These are phyloP conservation scores for Exutisphaerella laricina DNA, from an alignment of 2,329 filamentous ascomycete genomes.

Conservation along the genomic window DNA sequence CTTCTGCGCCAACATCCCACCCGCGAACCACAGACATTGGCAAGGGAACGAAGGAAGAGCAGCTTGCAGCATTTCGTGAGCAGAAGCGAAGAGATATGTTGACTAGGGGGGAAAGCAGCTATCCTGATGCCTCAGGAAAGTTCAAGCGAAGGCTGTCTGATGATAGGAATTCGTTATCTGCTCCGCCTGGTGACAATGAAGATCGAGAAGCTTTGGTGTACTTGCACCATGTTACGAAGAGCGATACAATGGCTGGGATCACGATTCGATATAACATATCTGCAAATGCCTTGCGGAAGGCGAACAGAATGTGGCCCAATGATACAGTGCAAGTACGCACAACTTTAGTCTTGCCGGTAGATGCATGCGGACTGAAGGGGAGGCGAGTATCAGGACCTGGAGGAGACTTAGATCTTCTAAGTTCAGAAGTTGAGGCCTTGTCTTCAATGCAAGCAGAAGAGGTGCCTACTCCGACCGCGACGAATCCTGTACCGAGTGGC, in stretches of 20 bases:
- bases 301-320: constrained; percentile 91
- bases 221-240: constrained; percentile 74
- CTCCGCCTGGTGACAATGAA: constrained; percentile 52
- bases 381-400: constrained; percentile 44
- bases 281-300: constrained; percentile 73
- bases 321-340: constrained; percentile 83
- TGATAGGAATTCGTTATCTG: constrained; percentile 47
- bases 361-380: constrained; percentile 80
- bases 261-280: constrained; percentile 86
- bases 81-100: constrained; percentile 48
- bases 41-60: constrained; percentile 42
- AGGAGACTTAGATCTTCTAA: constrained; percentile 30
- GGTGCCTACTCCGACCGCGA: constrained; percentile 32
- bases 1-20: constrained; percentile 32
- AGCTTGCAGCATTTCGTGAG: constrained; percentile 43
- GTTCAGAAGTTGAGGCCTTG: constrained; percentile 29
- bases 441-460: constrained; percentile 33
- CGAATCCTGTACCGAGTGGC: constrained; percentile 23
- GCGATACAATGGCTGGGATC: constrained; percentile 85
- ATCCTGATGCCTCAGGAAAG: constrained; percentile 42
- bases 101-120: constrained; percentile 33
- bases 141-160: constrained; percentile 65
- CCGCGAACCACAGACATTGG: constrained; percentile 38
- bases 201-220: constrained; percentile 78
- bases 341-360: constrained; percentile 77